phyloP scores from a whole-genome alignment of 495 filamentous ascomycete species.

The Cercophora sp. region DNA sequence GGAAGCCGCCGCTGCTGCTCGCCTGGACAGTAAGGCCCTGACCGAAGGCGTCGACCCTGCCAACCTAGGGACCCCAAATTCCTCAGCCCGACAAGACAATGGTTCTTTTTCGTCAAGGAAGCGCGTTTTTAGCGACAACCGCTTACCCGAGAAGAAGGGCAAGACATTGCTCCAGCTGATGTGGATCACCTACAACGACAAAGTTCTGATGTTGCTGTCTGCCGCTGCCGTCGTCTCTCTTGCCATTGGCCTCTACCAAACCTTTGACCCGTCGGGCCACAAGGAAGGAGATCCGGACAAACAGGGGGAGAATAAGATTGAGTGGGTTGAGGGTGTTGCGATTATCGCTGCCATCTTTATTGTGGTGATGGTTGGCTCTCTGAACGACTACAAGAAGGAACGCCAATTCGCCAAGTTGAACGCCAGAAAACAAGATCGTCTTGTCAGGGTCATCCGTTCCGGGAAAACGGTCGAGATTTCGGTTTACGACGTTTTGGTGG shows the following conservation, averaged over 20 bases:
- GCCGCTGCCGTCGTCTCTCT: constrained; percentile 70
- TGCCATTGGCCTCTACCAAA: constrained; percentile 69
- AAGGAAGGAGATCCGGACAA: constrained; percentile 41
- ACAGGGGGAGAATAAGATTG: constrained; percentile 46
- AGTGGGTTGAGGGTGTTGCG: constrained; percentile 79
- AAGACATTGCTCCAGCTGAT: constrained; percentile 68
- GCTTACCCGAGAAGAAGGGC: constrained; percentile 68
- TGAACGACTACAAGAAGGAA: constrained; percentile 79
- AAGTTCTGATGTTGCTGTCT: constrained; percentile 72
- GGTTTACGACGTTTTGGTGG: constrained; percentile 66
- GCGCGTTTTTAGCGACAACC: constrained; percentile 66
- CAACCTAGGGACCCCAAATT: too few species aligned
- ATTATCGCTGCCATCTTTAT: constrained; percentile 74
- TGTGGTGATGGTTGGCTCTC: constrained; percentile 68
- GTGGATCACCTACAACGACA: constrained; percentile 86
- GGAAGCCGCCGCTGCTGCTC: constrained; percentile 50
- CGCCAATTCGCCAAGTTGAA: constrained; percentile 76
- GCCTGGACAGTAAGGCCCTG: constrained; percentile 23
- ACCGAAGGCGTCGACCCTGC: too few species aligned
- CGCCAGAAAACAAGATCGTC: constrained; percentile 73
- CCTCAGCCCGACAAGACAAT: constrained; percentile 18
- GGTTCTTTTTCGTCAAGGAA: constrained; percentile 59
- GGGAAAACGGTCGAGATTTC: constrained; percentile 70
- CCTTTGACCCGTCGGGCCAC: too few species aligned
- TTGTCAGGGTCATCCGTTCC: constrained; percentile 73